Percentiles rank a stretch among this genome's conserved stretches.
These are phyloP conservation scores for Aspergillus chevalieri DNA, from an alignment of 2,329 filamentous ascomycete species.

Conservation along the genomic window DNA sequence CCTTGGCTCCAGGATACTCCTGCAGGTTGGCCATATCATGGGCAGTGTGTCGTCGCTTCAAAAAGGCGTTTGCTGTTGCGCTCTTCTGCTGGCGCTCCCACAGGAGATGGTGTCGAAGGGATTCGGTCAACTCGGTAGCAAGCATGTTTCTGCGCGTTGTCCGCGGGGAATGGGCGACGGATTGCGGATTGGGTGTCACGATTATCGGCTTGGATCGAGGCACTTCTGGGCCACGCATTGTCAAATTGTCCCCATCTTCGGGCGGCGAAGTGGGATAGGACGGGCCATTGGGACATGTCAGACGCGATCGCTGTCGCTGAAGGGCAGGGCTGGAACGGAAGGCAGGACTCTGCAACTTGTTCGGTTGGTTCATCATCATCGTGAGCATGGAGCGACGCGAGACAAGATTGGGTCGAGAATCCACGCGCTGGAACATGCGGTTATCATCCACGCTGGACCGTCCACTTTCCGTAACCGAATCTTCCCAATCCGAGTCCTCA, in stretches of 20 bases:
- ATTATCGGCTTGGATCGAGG: slow-evolving; percentile 76
- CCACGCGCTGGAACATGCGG: slow-evolving; percentile 75
- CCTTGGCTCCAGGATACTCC: slow-evolving; percentile 64
- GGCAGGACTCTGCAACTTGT: slow-evolving; percentile 62
- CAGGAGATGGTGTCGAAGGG: slow-evolving; percentile 80
- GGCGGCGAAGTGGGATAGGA: slow-evolving; percentile 56
- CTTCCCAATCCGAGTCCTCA: slow-evolving; percentile 57
- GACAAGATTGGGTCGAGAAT: slow-evolving; percentile 76
- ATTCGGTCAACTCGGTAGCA: slow-evolving; percentile 87
- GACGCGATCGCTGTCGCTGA: slow-evolving; percentile 46
- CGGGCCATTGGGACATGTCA: slow-evolving; percentile 62
- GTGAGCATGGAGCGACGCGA: slow-evolving; percentile 86
- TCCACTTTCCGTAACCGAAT: slow-evolving; percentile 72
- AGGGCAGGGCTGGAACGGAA: slow-evolving; percentile 39
- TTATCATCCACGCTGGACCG: slow-evolving; percentile 72
- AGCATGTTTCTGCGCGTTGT: slow-evolving; percentile 95
- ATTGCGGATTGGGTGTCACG: slow-evolving; percentile 61
- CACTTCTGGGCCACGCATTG: slow-evolving; percentile 53
- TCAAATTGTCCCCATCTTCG: slow-evolving; percentile 57
- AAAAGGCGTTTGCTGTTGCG: slow-evolving; percentile 76
- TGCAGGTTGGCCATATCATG: slow-evolving; percentile 85
- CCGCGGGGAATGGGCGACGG: slow-evolving; percentile 76
- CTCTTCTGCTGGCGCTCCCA: slow-evolving; percentile 96
- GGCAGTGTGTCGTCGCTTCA: slow-evolving; percentile 85
- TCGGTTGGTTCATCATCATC: slow-evolving; percentile 76